Evolutionary conservation across 1,284 basidiomycete genomes (phyloP), one percentile per base, ranked within the genome.

Genomic region (Puccinia brachypodii): DNA sequence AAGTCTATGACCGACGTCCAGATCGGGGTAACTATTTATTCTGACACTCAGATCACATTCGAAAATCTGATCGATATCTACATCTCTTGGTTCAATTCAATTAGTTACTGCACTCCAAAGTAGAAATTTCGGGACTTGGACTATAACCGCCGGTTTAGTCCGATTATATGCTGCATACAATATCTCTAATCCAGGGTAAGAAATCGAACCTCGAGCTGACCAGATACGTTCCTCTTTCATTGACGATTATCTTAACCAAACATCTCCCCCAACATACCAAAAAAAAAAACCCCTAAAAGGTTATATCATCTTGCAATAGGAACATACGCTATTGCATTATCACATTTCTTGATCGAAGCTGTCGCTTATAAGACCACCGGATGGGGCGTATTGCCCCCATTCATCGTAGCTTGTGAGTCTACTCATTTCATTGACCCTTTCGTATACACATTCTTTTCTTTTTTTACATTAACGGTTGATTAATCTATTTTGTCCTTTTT

Each of bases 121-220:
- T 42, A 90, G 95, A 60, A 93, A 94, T 0, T 96, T 96, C 86
- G 94, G 90, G 1, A 89, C 91, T 0, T 98, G 95, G 95, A 96
- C 95, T 0, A 87, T 95, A 77, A 92, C 92, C 25, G 91, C 94
- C 3, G 93, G 93, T 19, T 88, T 92, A 36, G 90, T 97, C 69
- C 91, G 95, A 36, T 88, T 89, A 69, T 94, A 94, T 84, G 93
- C 94, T 14, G 94, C 95, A 8, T 96, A 95, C 87, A 89, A 97
- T 85, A 92, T 97, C 83, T 88, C 91, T 78, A 89, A 91, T 84
- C 93, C 92, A 87, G 88, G 89, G 95, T 95, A 86, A 85, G 92
- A 88, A 58, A n/a, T 53, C 25, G n/a, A 64, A 3, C 69, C 36
- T n/a, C n/a, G 62, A 76, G 25, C 56, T 58, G 28, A 76, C n/a